Conservation (phyloP, 2,329 filamentous ascomycete genomes). For the Trichophyton benhamiae region DNA sequence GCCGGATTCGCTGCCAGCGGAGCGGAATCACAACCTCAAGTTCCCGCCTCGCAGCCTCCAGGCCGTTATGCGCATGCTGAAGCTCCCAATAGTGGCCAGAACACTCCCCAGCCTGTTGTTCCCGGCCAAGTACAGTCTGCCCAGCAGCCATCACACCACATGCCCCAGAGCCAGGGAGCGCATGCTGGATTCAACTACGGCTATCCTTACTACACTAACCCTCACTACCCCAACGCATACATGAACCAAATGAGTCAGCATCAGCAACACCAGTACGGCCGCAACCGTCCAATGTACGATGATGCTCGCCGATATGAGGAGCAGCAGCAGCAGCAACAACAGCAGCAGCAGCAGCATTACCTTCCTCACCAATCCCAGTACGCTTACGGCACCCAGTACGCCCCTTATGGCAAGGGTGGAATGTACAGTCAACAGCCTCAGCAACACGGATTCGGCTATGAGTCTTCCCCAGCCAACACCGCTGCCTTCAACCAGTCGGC, state of each 20-base stretch:
- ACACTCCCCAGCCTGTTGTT: slow-evolving; percentile 70
- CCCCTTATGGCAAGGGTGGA: slow-evolving; percentile 44
- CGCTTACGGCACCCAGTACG: slow-evolving; percentile 41
- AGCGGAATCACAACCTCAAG: slow-evolving; percentile 46
- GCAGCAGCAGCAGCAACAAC: slow-evolving; percentile 4
- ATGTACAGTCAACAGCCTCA: slow-evolving; percentile 54
- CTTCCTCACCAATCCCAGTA: slow-evolving; percentile 41
- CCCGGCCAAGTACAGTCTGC: slow-evolving; percentile 44
- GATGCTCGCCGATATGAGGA: slow-evolving; percentile 39
- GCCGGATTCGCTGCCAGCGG: slow-evolving; percentile 58
- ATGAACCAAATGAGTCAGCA: slow-evolving; percentile 41
- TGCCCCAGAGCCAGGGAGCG: slow-evolving; percentile 39
- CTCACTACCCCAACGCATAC: slow-evolving; percentile 49
- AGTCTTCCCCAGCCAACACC: slow-evolving; percentile 51
- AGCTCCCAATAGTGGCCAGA: slow-evolving; percentile 74
- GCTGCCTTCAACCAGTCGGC: slow-evolving; percentile 33
- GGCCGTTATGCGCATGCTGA: slow-evolving; percentile 54
- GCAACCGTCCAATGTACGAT: slow-evolving; percentile 39
- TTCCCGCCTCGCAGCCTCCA: slow-evolving; percentile 60
- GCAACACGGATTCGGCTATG: slow-evolving; percentile 50
- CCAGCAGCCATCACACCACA: slow-evolving; percentile 42
- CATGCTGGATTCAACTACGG: slow-evolving; percentile 48
- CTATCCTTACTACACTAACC: slow-evolving; percentile 48
- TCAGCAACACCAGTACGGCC: slow-evolving; percentile 33
- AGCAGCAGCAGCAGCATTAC: slow-evolving; percentile 22